These are phyloP conservation scores for Populus tomentosa DNA, from an alignment of 441 rosid genomes.

Conservation along the genomic window DNA sequence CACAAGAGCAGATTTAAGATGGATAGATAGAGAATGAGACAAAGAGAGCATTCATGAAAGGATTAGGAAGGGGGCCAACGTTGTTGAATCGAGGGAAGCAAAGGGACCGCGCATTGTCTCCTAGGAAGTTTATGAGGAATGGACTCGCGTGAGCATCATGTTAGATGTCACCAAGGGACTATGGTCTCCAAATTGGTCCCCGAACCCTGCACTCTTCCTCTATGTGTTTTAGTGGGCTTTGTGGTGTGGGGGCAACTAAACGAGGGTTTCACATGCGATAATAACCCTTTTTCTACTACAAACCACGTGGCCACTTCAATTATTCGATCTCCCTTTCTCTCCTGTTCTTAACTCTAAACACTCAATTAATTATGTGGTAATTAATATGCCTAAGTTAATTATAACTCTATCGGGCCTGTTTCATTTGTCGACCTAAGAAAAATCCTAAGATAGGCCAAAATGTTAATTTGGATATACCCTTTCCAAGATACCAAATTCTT, in stretches of 20 bases:
- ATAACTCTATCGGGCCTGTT: background rate
- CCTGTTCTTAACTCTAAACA: background rate
- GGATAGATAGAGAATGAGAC: conserved; percentile 4
- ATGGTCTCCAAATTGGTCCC: conserved; percentile 26
- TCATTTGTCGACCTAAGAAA: background rate
- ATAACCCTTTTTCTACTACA: conserved; percentile 41
- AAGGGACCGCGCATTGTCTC: conserved; percentile 38
- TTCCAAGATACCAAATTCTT: background rate
- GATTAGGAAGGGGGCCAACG: conserved; percentile 23
- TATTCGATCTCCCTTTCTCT: conserved; percentile 3
- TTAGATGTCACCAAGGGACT: conserved; percentile 36
- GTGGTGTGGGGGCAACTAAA: conserved; percentile 31
- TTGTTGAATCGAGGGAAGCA: conserved; percentile 26
- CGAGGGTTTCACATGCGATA: conserved; percentile 45
- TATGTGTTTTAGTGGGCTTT: conserved; percentile 3
- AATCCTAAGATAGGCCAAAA: conserved; percentile 1
- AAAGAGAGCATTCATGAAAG: conserved; percentile 15
- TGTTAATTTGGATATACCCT: background rate
- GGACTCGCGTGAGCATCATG: conserved; percentile 47
- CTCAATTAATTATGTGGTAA: background rate
- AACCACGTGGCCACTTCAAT: conserved; percentile 43
- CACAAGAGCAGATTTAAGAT: background rate
- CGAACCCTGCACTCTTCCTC: conserved; percentile 8
- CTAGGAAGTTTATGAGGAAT: conserved; percentile 33
- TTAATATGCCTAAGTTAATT: too few relatives aligned